phyloP scores from a whole-genome alignment of 2,329 filamentous ascomycete genomes.

The Gyromitra esculenta region DNA sequence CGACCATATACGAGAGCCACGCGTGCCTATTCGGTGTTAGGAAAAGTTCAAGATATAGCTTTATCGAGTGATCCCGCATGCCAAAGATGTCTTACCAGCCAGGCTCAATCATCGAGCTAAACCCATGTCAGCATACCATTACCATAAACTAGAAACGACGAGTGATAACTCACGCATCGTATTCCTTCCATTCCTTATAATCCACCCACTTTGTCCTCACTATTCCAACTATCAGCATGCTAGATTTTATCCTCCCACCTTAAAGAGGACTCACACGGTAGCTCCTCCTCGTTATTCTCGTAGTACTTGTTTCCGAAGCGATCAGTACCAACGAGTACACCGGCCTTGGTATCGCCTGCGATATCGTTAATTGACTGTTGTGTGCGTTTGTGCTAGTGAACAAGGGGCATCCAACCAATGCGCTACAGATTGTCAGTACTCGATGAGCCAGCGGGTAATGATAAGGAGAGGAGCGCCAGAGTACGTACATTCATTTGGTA shows the following conservation, averaged over 20 bases:
- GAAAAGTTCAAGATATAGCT: constrained; percentile 14
- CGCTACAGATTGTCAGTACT: constrained; percentile 28
- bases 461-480: background rate
- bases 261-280: constrained; percentile 73
- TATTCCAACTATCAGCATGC: constrained; percentile 60
- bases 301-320: constrained; percentile 97
- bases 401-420: constrained; percentile 39
- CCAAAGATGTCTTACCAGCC: constrained; percentile 70
- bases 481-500: constrained; percentile 87
- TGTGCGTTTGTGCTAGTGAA: too few species aligned
- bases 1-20: constrained; percentile 94
- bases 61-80: constrained; percentile 4
- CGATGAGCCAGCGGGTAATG: background rate
- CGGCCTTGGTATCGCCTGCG: constrained; percentile 94
- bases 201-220: constrained; percentile 98
- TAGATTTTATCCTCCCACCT: constrained; percentile 7
- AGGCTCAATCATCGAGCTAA: constrained; percentile 83
- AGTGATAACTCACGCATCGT: constrained; percentile 70
- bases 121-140: constrained; percentile 58
- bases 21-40: constrained; percentile 74
- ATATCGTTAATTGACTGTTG: constrained; percentile 26
- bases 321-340: constrained; percentile 83
- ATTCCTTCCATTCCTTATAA: constrained; percentile 83
- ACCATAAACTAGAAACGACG: background rate
- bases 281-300: constrained; percentile 89